Conservation (phyloP, 768 basidiomycete genomes). For the Boletus barrowsii region DNA sequence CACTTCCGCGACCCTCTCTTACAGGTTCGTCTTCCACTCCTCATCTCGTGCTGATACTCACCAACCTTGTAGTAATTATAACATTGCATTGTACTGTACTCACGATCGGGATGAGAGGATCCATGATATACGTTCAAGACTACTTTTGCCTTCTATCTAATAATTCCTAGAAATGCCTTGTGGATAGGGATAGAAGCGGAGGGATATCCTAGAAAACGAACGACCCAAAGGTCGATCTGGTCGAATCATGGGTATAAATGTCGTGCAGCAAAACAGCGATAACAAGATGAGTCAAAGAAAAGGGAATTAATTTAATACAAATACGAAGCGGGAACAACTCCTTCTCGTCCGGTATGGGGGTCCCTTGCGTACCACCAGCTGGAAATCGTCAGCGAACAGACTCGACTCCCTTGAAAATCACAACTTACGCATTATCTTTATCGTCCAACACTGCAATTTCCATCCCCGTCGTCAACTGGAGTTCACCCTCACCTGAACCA, state of each 20-base stretch:
- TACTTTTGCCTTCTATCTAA: conserved; percentile 14
- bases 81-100: conserved; percentile 1
- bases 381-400: conserved; percentile 11
- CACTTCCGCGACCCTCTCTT: conserved; percentile 76
- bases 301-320: conserved; percentile 56
- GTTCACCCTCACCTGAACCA: conserved; percentile 73
- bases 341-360: conserved; percentile 73
- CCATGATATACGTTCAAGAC: conserved; percentile 1
- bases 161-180: conserved; percentile 6
- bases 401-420: not conserved
- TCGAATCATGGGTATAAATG: conserved; percentile 37
- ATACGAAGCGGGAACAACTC: conserved; percentile 90
- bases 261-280: conserved; percentile 29
- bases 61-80: conserved; percentile 15
- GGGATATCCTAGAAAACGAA: conserved; percentile 32
- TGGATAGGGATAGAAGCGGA: conserved; percentile 18
- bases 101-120: not conserved
- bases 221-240: conserved; percentile 37
- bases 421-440: conserved; percentile 69
- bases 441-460: conserved; percentile 80
- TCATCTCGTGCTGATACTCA: not conserved
- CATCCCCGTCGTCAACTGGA: conserved; percentile 62
- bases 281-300: conserved; percentile 24
- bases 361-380: conserved; percentile 97
- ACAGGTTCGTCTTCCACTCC: conserved; percentile 37